Evolutionary conservation across 305 asterid genomes (phyloP), one percentile per base, ranked within the genome.

Genomic region (Plantago lanceolata): DNA sequence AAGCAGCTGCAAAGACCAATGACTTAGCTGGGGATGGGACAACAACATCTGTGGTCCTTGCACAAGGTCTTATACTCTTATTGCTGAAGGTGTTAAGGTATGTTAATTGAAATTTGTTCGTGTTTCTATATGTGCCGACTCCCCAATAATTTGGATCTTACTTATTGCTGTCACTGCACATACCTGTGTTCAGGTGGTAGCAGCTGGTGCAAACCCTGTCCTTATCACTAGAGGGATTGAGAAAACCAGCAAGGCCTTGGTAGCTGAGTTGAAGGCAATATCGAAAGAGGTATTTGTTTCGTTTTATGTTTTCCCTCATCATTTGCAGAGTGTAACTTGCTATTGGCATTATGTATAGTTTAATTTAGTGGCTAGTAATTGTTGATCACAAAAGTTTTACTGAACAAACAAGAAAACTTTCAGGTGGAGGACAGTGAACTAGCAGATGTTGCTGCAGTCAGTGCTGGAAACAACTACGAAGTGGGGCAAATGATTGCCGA

Each of bases 401-500:
- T 55, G 13, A 57, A 20, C 33, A 19, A 16, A 17, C 0, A 43
- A 6, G 12, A 2, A 31, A 58, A 33, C 43, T 60, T 61, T 51
- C 78, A 85, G 87, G 89, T 81, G 8, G 87, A 85, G 73, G 94
- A 85, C 48, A 81, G 84, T 74, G 94, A 85, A 70, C 75, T 83
- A 19, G 90, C 94, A 19, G 89, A 83, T 77, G 94, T 85, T 51
- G 94, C 94, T 48, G 87, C 94, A 15, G 96, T 85, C 8, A 85
- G 94, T 80, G 94, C 87, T 1, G 97, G 97, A 59, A 90, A 90
- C 85, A 85, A 88, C 84, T 76, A 74, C 56, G 89, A 82, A 72
- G 76, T 85, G 28, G 94, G 97, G 20, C 73, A 73, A 28, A 90
- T 90, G 96, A 90, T 90, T 24, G 96, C 97, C 0, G 95, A 90